phyloP scores from a whole-genome alignment of 192 early-diverging fungal genomes.

The Rhizoclosmatium globosum region DNA sequence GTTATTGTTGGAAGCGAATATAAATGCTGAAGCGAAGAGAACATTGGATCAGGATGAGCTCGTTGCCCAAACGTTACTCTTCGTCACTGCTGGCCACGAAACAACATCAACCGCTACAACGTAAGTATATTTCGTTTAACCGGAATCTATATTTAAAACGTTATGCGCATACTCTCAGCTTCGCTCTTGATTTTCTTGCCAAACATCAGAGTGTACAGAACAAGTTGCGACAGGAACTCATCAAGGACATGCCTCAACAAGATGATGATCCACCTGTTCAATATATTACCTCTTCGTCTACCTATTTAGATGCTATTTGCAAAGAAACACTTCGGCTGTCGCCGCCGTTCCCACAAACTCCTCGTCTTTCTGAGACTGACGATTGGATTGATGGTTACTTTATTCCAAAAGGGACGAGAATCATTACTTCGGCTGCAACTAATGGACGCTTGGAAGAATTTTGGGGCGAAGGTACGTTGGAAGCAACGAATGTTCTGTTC shows the following conservation, averaged over 20 bases:
- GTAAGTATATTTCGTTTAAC: neutral
- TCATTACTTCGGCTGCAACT: conserved; percentile 4
- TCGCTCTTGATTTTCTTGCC: conserved; percentile 11
- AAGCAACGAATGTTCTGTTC: no score
- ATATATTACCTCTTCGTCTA: neutral
- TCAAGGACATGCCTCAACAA: neutral
- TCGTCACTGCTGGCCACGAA: conserved; percentile 26
- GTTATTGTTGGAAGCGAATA: conserved; percentile 9
- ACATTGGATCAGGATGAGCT: conserved; percentile 19
- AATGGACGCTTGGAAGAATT: neutral
- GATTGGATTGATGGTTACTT: conserved; percentile 26
- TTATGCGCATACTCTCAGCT: neutral
- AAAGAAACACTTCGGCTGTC: conserved; percentile 15
- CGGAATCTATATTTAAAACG: neutral
- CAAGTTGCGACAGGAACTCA: conserved; percentile 5
- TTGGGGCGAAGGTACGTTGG: conserved; percentile 21
- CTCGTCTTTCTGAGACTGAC: neutral
- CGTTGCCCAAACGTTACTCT: conserved; percentile 6
- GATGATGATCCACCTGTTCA: neutral
- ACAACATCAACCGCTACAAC: neutral
- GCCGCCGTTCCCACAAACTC: neutral
- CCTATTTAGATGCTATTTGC: conserved; percentile 20
- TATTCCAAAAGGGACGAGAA: conserved; percentile 25
- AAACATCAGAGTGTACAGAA: neutral
- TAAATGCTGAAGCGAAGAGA: neutral